These are phyloP conservation scores for Geosiphon pyriformis DNA, from an alignment of 192 early-diverging fungal species.

Conservation along the genomic window DNA sequence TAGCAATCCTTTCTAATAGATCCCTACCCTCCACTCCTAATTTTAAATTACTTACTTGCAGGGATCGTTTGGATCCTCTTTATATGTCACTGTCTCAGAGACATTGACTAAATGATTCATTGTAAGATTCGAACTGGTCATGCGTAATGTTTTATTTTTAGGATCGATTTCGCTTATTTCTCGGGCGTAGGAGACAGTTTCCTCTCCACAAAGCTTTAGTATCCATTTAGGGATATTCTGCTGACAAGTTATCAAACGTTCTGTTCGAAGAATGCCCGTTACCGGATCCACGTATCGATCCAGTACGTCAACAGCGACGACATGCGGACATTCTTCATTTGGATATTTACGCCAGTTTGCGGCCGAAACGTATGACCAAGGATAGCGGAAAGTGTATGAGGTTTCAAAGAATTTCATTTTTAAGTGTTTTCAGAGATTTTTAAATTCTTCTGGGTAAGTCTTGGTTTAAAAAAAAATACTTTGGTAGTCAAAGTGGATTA, in stretches of 20 bases:
- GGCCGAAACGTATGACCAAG: constrained; percentile 75
- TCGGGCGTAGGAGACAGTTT: constrained; percentile 72
- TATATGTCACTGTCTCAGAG: constrained; percentile 81
- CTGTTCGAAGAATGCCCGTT: constrained; percentile 81
- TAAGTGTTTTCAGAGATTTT: no score
- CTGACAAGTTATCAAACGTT: constrained; percentile 83
- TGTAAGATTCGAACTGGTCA: constrained; percentile 80
- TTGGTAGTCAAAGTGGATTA: no score
- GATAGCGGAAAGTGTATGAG: constrained; percentile 71
- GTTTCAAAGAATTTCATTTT: constrained; percentile 84
- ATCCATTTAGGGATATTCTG: constrained; percentile 84
- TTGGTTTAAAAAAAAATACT: no score
- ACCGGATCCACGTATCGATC: constrained; percentile 71
- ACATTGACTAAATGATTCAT: constrained; percentile 79
- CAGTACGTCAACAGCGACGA: constrained; percentile 86
- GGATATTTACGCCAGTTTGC: constrained; percentile 99
- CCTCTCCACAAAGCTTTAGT: constrained; percentile 58
- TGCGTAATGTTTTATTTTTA: constrained; percentile 58
- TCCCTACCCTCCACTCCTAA: no score
- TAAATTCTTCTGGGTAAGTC: no score
- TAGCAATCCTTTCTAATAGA: no score
- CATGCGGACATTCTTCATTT: constrained; percentile 88
- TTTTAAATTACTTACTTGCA: constrained; percentile 28
- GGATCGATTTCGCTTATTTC: constrained; percentile 90
- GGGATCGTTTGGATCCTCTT: constrained; percentile 51